phyloP scores from a whole-genome alignment of 805 yeast species.

The Yarrowia deformans region DNA sequence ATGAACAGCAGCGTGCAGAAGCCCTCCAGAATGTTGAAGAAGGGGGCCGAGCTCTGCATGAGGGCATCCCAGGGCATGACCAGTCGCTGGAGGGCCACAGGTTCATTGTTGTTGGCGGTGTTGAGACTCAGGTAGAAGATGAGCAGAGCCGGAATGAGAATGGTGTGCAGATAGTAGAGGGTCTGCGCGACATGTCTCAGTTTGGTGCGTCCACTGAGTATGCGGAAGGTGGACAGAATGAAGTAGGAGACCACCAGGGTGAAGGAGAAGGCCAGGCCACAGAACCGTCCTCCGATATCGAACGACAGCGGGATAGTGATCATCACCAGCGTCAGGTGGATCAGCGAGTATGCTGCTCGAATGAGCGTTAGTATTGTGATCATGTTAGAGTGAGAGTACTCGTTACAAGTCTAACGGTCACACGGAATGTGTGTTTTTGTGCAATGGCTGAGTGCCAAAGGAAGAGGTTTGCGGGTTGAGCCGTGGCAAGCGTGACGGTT shows the following conservation, averaged over 20 bases:
- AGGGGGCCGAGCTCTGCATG: constrained; percentile 82
- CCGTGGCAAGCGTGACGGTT: no score
- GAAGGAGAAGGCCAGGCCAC: constrained; percentile 85
- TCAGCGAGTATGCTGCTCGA: constrained; percentile 42
- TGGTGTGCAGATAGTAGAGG: constrained; percentile 80
- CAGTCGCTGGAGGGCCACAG: constrained; percentile 44
- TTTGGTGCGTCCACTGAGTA: constrained; percentile 55
- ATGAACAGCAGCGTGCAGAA: constrained; percentile 90
- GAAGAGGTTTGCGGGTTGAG: no score
- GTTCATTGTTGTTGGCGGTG: constrained; percentile 19
- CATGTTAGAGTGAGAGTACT: neutral
- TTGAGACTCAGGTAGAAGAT: constrained; percentile 56
- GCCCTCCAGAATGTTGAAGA: constrained; percentile 90
- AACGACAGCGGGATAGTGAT: constrained; percentile 91
- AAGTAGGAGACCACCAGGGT: constrained; percentile 77
- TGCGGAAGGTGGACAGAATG: constrained; percentile 72
- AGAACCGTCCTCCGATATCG: constrained; percentile 88
- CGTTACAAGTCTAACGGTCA: no score
- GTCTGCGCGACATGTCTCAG: constrained; percentile 49
- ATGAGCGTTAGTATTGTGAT: constrained; percentile 33
- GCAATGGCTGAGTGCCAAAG: no score
- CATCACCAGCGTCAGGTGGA: constrained; percentile 72
- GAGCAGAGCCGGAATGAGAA: constrained; percentile 80
- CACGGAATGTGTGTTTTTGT: no score
- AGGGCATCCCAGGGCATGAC: constrained; percentile 74